Evolutionary conservation across 768 basidiomycete genomes (phyloP).

Genomic region (Astraeus odoratus): DNA sequence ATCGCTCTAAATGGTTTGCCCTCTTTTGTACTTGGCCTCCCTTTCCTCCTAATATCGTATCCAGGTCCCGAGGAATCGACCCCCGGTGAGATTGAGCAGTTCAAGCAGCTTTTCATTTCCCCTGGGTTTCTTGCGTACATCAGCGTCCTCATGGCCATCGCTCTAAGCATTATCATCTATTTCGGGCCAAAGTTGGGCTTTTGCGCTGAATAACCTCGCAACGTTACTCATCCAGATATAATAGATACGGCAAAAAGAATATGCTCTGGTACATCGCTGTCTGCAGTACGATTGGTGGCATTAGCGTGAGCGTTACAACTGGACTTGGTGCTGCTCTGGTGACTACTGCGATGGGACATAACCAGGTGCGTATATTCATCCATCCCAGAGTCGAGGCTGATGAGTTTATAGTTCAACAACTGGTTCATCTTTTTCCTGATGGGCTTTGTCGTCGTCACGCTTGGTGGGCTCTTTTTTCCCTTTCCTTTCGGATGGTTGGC

Average conservation of each 20-base stretch:
- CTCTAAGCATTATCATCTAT: slow-evolving; percentile 71
- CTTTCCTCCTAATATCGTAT: not conserved
- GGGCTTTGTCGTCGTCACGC: slow-evolving; percentile 74
- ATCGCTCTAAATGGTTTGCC: slow-evolving; percentile 81
- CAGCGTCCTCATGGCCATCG: slow-evolving; percentile 53
- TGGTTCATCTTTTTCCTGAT: slow-evolving; percentile 91
- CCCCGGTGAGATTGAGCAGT: slow-evolving; percentile 61
- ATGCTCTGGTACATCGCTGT: slow-evolving; percentile 96
- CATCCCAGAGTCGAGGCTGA: not conserved
- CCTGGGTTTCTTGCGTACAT: slow-evolving; percentile 76
- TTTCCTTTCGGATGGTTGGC: not conserved
- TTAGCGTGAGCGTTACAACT: slow-evolving; percentile 90
- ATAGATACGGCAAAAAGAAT: slow-evolving; percentile 77
- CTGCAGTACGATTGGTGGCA: slow-evolving; percentile 95
- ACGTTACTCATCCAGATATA: not conserved
- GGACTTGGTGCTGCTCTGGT: slow-evolving; percentile 92
- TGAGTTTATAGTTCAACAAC: slow-evolving; percentile 63
- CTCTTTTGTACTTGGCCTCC: not conserved
- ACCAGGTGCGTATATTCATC: slow-evolving; percentile 49
- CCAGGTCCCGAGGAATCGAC: slow-evolving; percentile 64
- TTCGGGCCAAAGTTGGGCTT: slow-evolving; percentile 66
- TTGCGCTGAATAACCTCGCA: not conserved
- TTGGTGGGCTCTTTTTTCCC: slow-evolving; percentile 44
- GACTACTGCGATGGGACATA: slow-evolving; percentile 64
- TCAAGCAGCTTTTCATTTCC: slow-evolving; percentile 74